These are phyloP conservation scores for Boletus calvinii DNA, from an alignment of 1,284 basidiomycete genomes.

Conservation along the genomic window DNA sequence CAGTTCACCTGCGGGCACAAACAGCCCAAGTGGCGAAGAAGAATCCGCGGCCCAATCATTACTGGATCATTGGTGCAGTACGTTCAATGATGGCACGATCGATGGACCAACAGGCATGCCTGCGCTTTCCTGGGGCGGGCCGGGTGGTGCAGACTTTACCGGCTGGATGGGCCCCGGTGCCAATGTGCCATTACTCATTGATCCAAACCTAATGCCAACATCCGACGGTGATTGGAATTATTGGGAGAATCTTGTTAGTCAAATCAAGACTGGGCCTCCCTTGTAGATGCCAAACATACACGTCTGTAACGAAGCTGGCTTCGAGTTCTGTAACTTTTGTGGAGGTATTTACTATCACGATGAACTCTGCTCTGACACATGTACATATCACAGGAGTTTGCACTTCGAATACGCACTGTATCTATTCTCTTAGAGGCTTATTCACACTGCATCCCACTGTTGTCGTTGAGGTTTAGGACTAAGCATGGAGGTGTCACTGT, in stretches of 20 bases:
- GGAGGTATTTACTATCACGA: slow-evolving; percentile 13
- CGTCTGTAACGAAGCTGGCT: slow-evolving; percentile 10
- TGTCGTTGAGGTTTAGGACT: not conserved
- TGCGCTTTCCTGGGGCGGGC: slow-evolving; percentile 61
- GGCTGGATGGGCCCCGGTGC: slow-evolving; percentile 53
- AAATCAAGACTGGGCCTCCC: slow-evolving; percentile 55
- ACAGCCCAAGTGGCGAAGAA: slow-evolving; percentile 70
- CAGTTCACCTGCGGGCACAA: slow-evolving; percentile 54
- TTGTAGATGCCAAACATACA: slow-evolving; percentile 23
- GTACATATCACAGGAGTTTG: slow-evolving; percentile 9
- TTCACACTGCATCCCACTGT: not conserved
- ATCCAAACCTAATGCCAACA: slow-evolving; percentile 44
- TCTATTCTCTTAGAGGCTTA: not conserved
- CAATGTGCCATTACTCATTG: slow-evolving; percentile 32
- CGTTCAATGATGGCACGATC: slow-evolving; percentile 60
- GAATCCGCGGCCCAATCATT: slow-evolving; percentile 72
- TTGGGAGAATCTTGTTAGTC: slow-evolving; percentile 78
- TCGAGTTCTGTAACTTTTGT: not conserved
- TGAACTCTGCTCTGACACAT: slow-evolving; percentile 5
- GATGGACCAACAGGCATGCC: slow-evolving; percentile 51
- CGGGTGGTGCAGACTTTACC: slow-evolving; percentile 55
- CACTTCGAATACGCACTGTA: not conserved
- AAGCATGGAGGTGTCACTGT: not conserved
- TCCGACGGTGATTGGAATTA: slow-evolving; percentile 75
- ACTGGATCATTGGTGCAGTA: slow-evolving; percentile 79